Conservation (phyloP, 2,329 filamentous ascomycete genomes). For the Sporothrix humicola region DNA sequence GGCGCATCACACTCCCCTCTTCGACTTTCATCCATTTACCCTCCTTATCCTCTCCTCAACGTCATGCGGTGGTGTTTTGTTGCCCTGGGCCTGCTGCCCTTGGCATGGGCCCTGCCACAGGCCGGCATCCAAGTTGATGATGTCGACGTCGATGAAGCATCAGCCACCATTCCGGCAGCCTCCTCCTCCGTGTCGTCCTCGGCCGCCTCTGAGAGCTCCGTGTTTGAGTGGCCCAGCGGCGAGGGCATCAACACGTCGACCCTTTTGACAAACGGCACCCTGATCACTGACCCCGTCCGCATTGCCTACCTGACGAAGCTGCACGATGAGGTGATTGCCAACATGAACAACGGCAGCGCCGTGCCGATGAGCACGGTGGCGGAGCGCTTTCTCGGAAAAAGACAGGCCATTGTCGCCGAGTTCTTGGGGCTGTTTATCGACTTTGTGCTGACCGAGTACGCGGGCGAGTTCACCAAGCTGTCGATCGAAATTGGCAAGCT, state of each 20-base stretch:
- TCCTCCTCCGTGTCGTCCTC: neutral
- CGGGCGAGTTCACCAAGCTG: neutral
- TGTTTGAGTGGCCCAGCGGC: neutral
- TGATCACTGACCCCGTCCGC: neutral
- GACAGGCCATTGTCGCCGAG: neutral
- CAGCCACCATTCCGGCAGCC: neutral
- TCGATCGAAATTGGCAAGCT: neutral
- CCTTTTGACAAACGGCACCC: neutral
- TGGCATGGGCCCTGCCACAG: neutral
- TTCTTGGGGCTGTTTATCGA: neutral
- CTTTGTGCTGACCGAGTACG: neutral
- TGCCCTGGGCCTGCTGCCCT: neutral
- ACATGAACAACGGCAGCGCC: neutral
- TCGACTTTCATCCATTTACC: neutral
- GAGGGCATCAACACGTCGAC: neutral
- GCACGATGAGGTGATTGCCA: neutral
- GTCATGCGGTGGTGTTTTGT: neutral
- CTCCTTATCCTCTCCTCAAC: no score
- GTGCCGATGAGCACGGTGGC: neutral
- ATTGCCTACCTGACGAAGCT: neutral
- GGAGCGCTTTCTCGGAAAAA: neutral
- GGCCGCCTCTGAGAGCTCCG: neutral
- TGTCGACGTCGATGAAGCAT: neutral
- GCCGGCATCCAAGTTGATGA: neutral
- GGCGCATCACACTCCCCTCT: neutral